Base-by-base conservation (phyloP, 495 filamentous ascomycete genomes). In the Talaromyces stipitatus region DNA sequence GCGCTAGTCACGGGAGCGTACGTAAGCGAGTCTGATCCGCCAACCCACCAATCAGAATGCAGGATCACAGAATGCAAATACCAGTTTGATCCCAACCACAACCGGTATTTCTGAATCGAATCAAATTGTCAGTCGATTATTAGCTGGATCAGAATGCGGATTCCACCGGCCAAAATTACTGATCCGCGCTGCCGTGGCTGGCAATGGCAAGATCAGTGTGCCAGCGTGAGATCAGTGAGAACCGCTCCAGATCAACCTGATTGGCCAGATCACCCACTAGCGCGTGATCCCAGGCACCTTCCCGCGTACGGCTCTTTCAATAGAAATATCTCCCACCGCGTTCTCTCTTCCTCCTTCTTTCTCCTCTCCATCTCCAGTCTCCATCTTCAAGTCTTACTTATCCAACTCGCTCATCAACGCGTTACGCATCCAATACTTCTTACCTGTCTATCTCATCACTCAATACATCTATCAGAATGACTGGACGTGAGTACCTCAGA, bases 401-500 rank as follows among this genome's bases (percentile, higher is more conserved):
- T 71, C 68, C 66, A 67, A 66, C 65, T 69, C 63, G 69, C 62
- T 61, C 57, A 68, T 58, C 56, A 48, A 57, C 33, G 60, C 61
- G 58, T 52, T 59, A 46, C 57, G 46, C 60, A 57, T 51, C 59
- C 54, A 56, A 7, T 24, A 56, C 63, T 60, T 62, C 50, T 64
- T 58, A 56, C 52, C 38, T 59, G 63, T 61, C 59, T 65, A 85
- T 53, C 53, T 60, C 61, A 60, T 56, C 61, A 59, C 58, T 61
- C 24, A 24, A 48, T 26, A 61, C 60, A 68, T 64, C 69, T 69
- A 64, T 59, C 65, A 64, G 63, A 61, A 63, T 86, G 83, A 83
- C 83, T 85, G 83, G 83, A 76, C 83, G 83, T 86, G 74, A 84
- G 83, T 58, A 58, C 43, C 55, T 57, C 53, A 59, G 55, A 56